phyloP scores from a whole-genome alignment of 305 asterid genomes.

The Solanum chacoense region DNA sequence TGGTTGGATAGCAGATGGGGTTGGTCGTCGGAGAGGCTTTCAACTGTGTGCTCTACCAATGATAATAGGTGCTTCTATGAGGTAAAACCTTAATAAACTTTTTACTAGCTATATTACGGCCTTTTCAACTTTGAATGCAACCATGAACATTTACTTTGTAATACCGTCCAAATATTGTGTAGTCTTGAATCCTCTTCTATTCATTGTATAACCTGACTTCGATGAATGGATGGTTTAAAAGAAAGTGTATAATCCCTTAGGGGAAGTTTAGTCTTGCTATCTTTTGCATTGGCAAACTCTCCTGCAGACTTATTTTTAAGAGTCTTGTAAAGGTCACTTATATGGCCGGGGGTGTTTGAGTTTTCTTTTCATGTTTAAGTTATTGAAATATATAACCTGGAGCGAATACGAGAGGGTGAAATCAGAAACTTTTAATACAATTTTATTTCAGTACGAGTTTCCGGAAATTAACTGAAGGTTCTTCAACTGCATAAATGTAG shows the following conservation, averaged over 20 bases:
- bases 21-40: conserved; percentile 77
- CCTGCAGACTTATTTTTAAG: not conserved
- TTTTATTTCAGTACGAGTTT: not conserved
- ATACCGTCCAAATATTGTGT: not conserved
- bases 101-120: not conserved
- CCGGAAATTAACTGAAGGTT: not conserved
- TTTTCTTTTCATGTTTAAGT: not conserved
- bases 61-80: conserved; percentile 72
- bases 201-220: not conserved
- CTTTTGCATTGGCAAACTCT: not conserved
- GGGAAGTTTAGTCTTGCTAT: not conserved
- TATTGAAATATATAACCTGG: not conserved
- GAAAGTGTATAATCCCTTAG: not conserved
- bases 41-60: conserved; percentile 86
- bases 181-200: not conserved
- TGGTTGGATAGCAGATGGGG: conserved; percentile 74
- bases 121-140: not conserved
- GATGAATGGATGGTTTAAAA: not conserved
- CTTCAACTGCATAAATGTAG: conserved; percentile 26
- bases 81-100: conserved; percentile 27
- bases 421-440: not conserved
- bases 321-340: not conserved
- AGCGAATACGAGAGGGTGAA: not conserved
- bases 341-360: not conserved
- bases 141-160: not conserved